A percentile compares a stretch with the other conserved stretches of the same genome.
Conservation (phyloP, 202 grass and related monocot genomes). For the Brachypodium distachyon region DNA sequence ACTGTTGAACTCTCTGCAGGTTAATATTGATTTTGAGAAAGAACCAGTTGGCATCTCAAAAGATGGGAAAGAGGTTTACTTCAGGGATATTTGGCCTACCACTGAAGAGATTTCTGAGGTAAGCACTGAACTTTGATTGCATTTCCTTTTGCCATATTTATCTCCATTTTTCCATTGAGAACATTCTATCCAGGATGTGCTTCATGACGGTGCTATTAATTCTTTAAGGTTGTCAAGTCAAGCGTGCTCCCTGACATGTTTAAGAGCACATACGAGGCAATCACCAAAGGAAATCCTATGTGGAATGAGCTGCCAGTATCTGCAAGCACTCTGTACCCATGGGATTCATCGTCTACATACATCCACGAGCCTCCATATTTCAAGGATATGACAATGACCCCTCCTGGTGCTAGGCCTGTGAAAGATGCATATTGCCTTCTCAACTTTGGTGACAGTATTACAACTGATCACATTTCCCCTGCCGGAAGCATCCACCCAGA, state of each 20-base stretch:
- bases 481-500: conserved; percentile 86
- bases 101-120: conserved; percentile 86
- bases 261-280: conserved; percentile 76
- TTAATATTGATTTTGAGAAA: conserved; percentile 97
- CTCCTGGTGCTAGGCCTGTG: conserved; percentile 82
- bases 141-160: background rate
- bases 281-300: conserved; percentile 97
- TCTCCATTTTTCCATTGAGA: background rate
- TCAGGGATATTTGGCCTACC: conserved; percentile 80
- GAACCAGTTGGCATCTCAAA: conserved; percentile 81
- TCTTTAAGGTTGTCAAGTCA: conserved; percentile 76
- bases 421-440: conserved; percentile 96
- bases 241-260: conserved; percentile 99
- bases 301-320: conserved; percentile 86
- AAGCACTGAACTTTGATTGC: background rate
- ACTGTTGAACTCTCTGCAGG: conserved; percentile 35
- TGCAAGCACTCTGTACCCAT: conserved; percentile 71
- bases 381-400: conserved; percentile 93
- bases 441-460: conserved; percentile 96
- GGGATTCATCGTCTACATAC: conserved; percentile 86
- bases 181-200: background rate
- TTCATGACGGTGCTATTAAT: conserved; percentile 19
- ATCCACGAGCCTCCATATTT: conserved; percentile 98
- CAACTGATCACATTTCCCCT: conserved; percentile 96
- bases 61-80: conserved; percentile 90